phyloP scores from a whole-genome alignment of 495 filamentous ascomycete genomes.

The Schizothecium vesticola region DNA sequence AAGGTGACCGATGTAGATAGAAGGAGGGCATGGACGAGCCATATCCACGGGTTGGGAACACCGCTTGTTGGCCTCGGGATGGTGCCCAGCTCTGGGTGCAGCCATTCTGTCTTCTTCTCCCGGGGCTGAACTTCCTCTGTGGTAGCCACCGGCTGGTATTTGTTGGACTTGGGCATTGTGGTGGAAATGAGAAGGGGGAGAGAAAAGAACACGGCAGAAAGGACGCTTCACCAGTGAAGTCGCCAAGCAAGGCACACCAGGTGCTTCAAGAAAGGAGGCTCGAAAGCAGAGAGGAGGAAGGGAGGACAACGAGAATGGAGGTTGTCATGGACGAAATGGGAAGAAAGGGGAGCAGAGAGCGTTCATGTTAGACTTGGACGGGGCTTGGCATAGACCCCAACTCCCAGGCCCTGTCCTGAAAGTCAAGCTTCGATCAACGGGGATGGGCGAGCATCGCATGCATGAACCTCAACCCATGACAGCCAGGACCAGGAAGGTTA shows the following conservation, averaged over 20 bases:
- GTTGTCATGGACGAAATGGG: neutral
- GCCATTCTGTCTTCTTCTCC: conserved; percentile 22
- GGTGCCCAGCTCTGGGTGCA: conserved; percentile 8
- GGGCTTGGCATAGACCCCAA: conserved; percentile 6
- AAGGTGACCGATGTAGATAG: conserved; percentile 38
- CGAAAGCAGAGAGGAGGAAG: conserved; percentile 13
- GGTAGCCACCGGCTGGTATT: conserved; percentile 30
- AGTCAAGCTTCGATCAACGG: conserved; percentile 8
- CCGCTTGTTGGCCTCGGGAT: neutral
- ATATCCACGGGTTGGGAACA: conserved; percentile 31
- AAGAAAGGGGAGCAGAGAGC: neutral
- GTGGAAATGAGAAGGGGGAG: neutral
- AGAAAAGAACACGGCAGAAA: conserved; percentile 17
- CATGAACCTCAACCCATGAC: neutral
- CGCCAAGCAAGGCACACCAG: conserved; percentile 33
- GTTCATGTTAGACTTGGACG: neutral
- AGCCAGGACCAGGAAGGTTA: neutral
- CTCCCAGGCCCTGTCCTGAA: neutral
- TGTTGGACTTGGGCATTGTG: conserved; percentile 29
- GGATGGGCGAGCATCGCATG: neutral
- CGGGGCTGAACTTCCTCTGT: conserved; percentile 32
- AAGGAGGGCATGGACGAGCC: conserved; percentile 40
- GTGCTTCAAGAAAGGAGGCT: conserved; percentile 25
- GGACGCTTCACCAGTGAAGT: conserved; percentile 9
- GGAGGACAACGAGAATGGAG: neutral